Evolutionary conservation across 495 filamentous ascomycete genomes (phyloP).

Genomic region (Staphylotrichum tortipilum): DNA sequence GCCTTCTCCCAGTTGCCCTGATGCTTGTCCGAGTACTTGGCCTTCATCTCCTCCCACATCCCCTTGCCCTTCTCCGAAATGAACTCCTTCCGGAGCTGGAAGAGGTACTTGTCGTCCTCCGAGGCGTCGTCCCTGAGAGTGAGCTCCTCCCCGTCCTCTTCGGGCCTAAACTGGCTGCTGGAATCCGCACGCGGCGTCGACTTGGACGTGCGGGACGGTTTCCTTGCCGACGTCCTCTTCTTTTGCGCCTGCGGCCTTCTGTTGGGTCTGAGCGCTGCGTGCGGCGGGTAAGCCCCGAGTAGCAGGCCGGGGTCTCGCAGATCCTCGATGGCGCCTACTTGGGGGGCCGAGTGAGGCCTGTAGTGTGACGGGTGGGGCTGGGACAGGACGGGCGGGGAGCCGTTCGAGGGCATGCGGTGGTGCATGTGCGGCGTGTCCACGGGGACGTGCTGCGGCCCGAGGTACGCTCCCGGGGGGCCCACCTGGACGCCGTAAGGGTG

Average conservation of each 20-base stretch:
- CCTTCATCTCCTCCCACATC: slow-evolving; percentile 44
- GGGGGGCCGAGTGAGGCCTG: slow-evolving; percentile 12
- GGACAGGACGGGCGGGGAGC: slow-evolving; percentile 10
- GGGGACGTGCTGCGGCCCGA: slow-evolving; percentile 12
- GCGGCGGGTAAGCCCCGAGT: slow-evolving; percentile 15
- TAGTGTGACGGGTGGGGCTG: slow-evolving; percentile 20
- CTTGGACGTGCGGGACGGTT: slow-evolving; percentile 19
- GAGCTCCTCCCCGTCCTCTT: slow-evolving; percentile 19
- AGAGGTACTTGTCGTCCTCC: slow-evolving; percentile 38
- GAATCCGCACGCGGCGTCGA: slow-evolving; percentile 8
- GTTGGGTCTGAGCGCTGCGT: slow-evolving; percentile 21
- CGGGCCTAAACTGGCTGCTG: slow-evolving; percentile 4
- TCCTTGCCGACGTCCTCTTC: slow-evolving; percentile 16
- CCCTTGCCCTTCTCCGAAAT: slow-evolving; percentile 42
- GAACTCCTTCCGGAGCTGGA: slow-evolving; percentile 35
- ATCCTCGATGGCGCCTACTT: slow-evolving; percentile 22
- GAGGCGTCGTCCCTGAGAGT: slow-evolving; percentile 35
- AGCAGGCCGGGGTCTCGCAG: slow-evolving; percentile 18
- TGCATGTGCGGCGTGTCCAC: slow-evolving; percentile 16
- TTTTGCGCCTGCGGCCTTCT: slow-evolving; percentile 18
- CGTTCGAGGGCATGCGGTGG: slow-evolving; percentile 19
- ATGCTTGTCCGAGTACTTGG: slow-evolving; percentile 34
- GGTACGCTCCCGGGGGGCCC: background rate
- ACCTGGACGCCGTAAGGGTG: slow-evolving; percentile 14
- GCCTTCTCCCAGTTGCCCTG: slow-evolving; percentile 36